Percentiles rank a stretch among this genome's conserved stretches.
phyloP scores from a whole-genome alignment of 1,284 basidiomycete genomes.

The Phaffia rhodozyma region DNA sequence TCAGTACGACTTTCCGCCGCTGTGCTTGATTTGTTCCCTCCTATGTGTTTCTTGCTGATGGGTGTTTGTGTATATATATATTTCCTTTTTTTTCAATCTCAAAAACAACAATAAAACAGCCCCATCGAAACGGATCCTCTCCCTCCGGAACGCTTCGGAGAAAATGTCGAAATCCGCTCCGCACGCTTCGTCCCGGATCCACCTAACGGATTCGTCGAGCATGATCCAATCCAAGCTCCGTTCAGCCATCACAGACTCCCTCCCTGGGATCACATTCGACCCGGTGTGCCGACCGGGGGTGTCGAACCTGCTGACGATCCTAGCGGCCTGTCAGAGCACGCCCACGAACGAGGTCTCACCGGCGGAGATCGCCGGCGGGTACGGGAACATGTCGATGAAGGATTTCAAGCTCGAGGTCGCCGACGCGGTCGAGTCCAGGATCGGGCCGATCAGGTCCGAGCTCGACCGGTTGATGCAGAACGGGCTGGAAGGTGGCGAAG shows the following conservation, averaged over 20 bases:
- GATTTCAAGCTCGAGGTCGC: conserved; percentile 59
- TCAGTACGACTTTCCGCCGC: conserved; percentile 45
- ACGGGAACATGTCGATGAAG: conserved; percentile 38
- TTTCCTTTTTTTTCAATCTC: background rate
- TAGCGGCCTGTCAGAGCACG: conserved; percentile 45
- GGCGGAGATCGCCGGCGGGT: conserved; percentile 43
- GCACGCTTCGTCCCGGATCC: conserved; percentile 65
- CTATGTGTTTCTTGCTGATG: background rate
- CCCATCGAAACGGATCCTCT: conserved; percentile 61
- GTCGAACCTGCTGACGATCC: conserved; percentile 68
- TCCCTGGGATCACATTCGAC: conserved; percentile 60
- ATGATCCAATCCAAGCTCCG: conserved; percentile 62
- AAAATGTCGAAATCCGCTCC: conserved; percentile 96
- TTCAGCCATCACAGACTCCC: conserved; percentile 74
- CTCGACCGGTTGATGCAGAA: conserved; percentile 55
- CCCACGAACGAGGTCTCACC: conserved; percentile 32
- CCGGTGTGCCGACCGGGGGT: conserved; percentile 64
- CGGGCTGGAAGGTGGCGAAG: conserved; percentile 23
- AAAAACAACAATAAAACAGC: conserved; percentile 42
- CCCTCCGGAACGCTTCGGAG: conserved; percentile 65
- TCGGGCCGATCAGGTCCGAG: conserved; percentile 58
- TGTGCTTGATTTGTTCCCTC: background rate
- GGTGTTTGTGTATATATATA: background rate
- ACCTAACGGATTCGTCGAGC: conserved; percentile 61
- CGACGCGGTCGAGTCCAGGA: conserved; percentile 56